Evolutionary conservation across 1,139 yeast genomes (phyloP).

Genomic region (Yamadazyma siamensis): DNA sequence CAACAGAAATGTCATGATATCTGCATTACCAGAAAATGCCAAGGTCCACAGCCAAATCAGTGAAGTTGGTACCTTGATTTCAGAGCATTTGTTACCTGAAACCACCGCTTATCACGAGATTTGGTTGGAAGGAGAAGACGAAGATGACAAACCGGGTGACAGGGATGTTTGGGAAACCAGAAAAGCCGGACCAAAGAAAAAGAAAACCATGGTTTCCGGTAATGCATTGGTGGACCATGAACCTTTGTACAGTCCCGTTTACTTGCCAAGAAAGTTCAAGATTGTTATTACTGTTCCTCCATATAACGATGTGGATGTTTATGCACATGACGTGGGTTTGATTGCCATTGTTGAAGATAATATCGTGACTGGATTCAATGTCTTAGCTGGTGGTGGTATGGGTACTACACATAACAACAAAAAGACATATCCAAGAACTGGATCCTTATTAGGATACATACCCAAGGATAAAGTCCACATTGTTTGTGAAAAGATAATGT

Average conservation of each 20-base stretch:
- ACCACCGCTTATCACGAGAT: conserved; percentile 97
- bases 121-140: conserved; percentile 90
- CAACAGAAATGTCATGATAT: conserved; percentile 89
- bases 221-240: conserved; percentile 82
- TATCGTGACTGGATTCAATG: conserved; percentile 72
- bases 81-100: conserved; percentile 80
- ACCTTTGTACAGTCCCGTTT: conserved; percentile 83
- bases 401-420: conserved; percentile 96
- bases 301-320: conserved; percentile 93
- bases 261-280: conserved; percentile 95
- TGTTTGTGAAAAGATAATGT: conserved; percentile 89
- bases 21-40: conserved; percentile 84
- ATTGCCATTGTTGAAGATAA: conserved; percentile 79
- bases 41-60: conserved; percentile 77
- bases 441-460: conserved; percentile 79
- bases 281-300: conserved; percentile 96
- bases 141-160: conserved; percentile 65
- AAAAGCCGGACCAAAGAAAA: conserved; percentile 74
- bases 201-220: conserved; percentile 81
- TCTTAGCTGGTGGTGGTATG: conserved; percentile 98
- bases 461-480: conserved; percentile 63
- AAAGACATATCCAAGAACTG: conserved; percentile 95
- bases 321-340: conserved; percentile 92
- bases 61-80: conserved; percentile 58
- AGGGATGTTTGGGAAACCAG: conserved; percentile 69